Evolutionary conservation across 2,329 filamentous ascomycete genomes (phyloP), one percentile per base, ranked within the genome.

Genomic region (Lecanicillium sp.): DNA sequence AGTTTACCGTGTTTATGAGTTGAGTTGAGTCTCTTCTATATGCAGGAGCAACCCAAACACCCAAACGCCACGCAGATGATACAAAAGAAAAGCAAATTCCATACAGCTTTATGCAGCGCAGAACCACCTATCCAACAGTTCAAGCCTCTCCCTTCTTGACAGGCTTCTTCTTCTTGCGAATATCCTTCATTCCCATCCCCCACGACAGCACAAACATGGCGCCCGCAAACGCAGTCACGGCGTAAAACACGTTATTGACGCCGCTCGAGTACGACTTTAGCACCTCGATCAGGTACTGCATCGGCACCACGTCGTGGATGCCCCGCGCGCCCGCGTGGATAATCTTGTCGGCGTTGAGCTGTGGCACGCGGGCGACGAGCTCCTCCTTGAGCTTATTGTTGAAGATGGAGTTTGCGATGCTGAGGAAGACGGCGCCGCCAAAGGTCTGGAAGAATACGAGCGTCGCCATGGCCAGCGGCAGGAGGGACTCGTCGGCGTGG

Each of bases 371-470:
- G 13, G 37, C 17, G 0, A 39, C 29, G 1, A 71, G 46, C 27
- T 56, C 50, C 0, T 50, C 30, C 11, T 49, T 47, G 2, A 71
- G 53, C 29, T 55, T 56, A 44, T 52, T 43, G 32, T 48, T 50
- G 41, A 56, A 57, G 28, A 57, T 48, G 31, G 55, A 51, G 22
- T 60, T 57, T 18, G 44, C 46, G 15, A 48, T 45, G 3, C 65
- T 64, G 20, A 73, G 55, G 49, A 70, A 66, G 17, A 74, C 56
- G 3, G 71, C 64, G 13, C 68, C 65, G 6, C 67, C 67, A 42
- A 71, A 58, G 4, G 62, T 69, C 44, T 72, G 66, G 29, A 57
- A 54, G 44, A 70, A 50, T 39, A 45, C 44, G 1, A 59, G 40
- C 2, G 51, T 48, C 1, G 56, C 53, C 17, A 51, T 58, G 1